Percentiles rank a stretch among this genome's conserved stretches.
These are phyloP conservation scores for Biscogniauxia marginata DNA, from an alignment of 2,329 filamentous ascomycete genomes.

Conservation along the genomic window DNA sequence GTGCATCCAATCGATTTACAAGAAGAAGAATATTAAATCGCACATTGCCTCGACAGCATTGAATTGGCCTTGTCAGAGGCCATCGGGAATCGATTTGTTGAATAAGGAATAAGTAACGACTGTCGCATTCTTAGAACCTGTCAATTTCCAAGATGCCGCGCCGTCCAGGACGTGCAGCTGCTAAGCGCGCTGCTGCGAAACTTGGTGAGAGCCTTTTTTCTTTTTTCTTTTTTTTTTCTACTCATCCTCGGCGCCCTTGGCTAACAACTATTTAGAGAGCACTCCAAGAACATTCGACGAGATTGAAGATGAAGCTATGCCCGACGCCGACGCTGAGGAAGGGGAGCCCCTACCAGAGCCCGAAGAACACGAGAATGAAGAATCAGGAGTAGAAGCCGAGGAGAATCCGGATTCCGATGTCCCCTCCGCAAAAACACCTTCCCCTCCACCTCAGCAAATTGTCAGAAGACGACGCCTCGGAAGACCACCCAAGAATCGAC, in stretches of 20 bases:
- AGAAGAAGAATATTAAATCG: neutral
- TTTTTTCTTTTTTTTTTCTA: neutral
- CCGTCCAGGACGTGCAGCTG: slow-evolving; percentile 44
- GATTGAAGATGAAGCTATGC: slow-evolving; percentile 49
- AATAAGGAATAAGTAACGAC: no score
- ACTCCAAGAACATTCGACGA: slow-evolving; percentile 50
- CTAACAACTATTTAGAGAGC: slow-evolving; percentile 39
- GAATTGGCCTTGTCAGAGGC: no score
- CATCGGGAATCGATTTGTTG: neutral
- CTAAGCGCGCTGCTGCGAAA: slow-evolving; percentile 43
- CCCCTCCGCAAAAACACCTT: slow-evolving; percentile 49
- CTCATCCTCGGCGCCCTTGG: neutral
- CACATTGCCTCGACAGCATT: no score
- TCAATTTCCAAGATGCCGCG: slow-evolving; percentile 29
- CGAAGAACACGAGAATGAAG: slow-evolving; percentile 41
- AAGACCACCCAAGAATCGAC: slow-evolving; percentile 80
- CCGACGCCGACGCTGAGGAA: slow-evolving; percentile 42
- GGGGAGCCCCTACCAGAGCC: slow-evolving; percentile 29
- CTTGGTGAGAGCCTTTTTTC: slow-evolving; percentile 39
- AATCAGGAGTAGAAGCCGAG: slow-evolving; percentile 34
- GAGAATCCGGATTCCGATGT: slow-evolving; percentile 35
- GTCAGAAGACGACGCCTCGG: slow-evolving; percentile 78
- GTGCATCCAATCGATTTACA: neutral
- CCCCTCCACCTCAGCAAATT: slow-evolving; percentile 58
- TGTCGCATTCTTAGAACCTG: neutral